Percentiles rank a stretch among this genome's conserved stretches.
phyloP scores from a whole-genome alignment of 768 basidiomycete genomes.

The Podaxis sp. region DNA sequence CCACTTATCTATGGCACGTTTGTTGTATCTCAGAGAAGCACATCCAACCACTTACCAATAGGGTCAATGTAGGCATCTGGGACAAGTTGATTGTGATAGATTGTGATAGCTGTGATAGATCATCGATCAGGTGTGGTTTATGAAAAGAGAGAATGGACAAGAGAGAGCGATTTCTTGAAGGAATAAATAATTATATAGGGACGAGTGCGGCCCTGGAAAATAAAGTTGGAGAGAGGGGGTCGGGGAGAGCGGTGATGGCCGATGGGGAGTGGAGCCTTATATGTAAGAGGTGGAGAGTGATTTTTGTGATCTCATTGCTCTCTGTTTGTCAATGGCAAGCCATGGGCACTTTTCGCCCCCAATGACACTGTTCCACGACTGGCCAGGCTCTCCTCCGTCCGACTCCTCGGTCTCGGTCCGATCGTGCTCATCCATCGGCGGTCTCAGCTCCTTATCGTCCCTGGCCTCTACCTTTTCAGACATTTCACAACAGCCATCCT shows the following conservation, averaged over 20 bases:
- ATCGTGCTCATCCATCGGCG: neutral
- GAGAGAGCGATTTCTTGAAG: neutral
- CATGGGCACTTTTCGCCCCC: neutral
- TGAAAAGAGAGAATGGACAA: neutral
- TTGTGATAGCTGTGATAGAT: neutral
- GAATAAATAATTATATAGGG: neutral
- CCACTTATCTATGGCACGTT: neutral
- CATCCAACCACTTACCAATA: neutral
- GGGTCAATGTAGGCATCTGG: neutral
- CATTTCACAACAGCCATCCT: neutral
- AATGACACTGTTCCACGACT: neutral
- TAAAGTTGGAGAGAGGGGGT: neutral
- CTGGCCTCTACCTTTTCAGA: slow-evolving; percentile 38
- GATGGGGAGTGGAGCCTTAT: neutral
- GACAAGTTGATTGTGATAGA: neutral
- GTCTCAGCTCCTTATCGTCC: slow-evolving; percentile 23
- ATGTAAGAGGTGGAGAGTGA: neutral
- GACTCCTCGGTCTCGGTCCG: slow-evolving; percentile 1
- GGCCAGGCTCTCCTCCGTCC: slow-evolving; percentile 5
- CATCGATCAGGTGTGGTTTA: neutral
- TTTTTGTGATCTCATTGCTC: neutral
- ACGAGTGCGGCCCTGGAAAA: neutral
- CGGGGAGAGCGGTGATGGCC: slow-evolving; percentile 3
- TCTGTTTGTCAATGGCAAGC: neutral
- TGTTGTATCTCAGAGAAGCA: neutral